phyloP scores from a whole-genome alignment of 257 asterid species.

The Solanum arcanum region DNA sequence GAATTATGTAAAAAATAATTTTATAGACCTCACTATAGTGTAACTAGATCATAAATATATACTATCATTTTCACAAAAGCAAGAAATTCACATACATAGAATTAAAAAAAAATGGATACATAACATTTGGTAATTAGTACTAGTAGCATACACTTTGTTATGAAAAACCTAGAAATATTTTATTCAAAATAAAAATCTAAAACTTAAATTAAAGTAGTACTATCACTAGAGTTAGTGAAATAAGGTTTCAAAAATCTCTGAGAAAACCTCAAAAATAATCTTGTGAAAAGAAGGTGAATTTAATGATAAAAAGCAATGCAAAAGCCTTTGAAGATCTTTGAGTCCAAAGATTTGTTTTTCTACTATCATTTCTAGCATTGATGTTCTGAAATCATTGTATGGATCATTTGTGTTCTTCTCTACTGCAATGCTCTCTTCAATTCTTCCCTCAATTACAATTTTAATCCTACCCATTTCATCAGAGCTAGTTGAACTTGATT shows the following conservation, averaged over 20 bases:
- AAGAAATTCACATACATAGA: background rate
- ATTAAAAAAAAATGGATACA: background rate
- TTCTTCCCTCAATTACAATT: background rate
- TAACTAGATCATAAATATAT: background rate
- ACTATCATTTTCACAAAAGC: background rate
- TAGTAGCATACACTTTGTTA: background rate
- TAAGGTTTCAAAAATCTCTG: slow-evolving; percentile 55
- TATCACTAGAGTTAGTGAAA: slow-evolving; percentile 21
- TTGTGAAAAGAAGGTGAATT: slow-evolving; percentile 41
- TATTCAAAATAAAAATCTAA: background rate
- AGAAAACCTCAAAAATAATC: slow-evolving; percentile 40
- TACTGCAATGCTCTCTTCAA: slow-evolving; percentile 41
- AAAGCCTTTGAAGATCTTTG: slow-evolving; percentile 44
- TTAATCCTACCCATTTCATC: background rate
- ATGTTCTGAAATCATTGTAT: slow-evolving; percentile 47
- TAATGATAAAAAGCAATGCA: slow-evolving; percentile 40
- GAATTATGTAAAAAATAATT: background rate
- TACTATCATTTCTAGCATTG: slow-evolving; percentile 81
- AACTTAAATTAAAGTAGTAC: background rate
- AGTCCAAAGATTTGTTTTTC: slow-evolving; percentile 54
- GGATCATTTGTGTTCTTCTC: slow-evolving; percentile 69
- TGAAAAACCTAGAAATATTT: background rate
- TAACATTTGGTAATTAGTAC: background rate
- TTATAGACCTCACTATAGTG: background rate
- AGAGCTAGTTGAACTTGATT: background rate